Base-by-base conservation (phyloP, 768 basidiomycete genomes). In the Royoungia palumana region DNA sequence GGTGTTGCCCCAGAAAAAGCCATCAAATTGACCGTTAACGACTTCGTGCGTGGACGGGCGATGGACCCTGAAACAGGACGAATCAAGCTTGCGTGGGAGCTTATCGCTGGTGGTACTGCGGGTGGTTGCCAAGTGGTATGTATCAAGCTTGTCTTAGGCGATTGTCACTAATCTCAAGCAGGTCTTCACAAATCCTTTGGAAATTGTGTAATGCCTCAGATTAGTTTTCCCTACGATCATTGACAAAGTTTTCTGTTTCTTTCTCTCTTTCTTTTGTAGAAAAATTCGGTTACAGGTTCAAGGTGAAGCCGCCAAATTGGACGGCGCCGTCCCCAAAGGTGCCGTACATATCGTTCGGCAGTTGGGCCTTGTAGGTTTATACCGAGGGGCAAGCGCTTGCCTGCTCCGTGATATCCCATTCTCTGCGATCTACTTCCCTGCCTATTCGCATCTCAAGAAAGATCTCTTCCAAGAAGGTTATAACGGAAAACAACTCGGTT, bases 41-140 rank as follows among this genome's bases (percentile, higher is more conserved):
- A 96, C 63, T 70, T 95, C 47, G 76, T 99, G 20, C 84, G 96
- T 28, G 75, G 80, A 21, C 79, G 81, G 43, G 83, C 85, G 10
- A 95, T 83, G 71, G 94, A 99, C 69, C 91, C 94, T 20, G 93
- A 95, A 68, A 99, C 96, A 10, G 96, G 96, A 12, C 80, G 92
- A 46, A 99, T 99, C 67, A 81, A 85, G 49, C 63, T 96, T n/a
- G 59, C 60, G n/a, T 94, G 91, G 89, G 96, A 99, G 70, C 58
- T 98, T 16, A 50, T 89, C 6, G 95, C 95, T 28, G 96, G 96
- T 72, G 96, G 88, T 59, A 74, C 79, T 32, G 96, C 96, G 34
- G 96, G 96, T 64, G 96, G 87, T 62, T 94, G 91, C 65, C 96
- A 99, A 85, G 96, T 99, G 63, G 94, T 96, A 68, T 54, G 90